These are phyloP conservation scores for Pseudognaphalium luteoalbum DNA, from an alignment of 129 eudicot species.

Conservation along the genomic window DNA sequence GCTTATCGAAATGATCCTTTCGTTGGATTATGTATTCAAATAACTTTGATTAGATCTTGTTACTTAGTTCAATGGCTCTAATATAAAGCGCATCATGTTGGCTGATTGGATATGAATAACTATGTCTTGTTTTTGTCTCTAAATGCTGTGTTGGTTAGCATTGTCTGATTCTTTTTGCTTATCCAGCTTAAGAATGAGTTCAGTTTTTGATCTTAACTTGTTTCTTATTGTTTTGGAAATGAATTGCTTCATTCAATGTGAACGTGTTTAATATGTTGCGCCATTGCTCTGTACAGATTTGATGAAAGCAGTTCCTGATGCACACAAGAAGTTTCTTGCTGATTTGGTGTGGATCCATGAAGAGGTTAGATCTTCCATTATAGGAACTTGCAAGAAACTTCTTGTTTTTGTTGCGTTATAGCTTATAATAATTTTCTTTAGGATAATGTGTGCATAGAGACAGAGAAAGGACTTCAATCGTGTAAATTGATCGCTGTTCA, in stretches of 20 bases:
- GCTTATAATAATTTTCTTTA: slow-evolving; percentile 21
- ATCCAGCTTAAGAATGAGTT: neutral
- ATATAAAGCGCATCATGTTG: neutral
- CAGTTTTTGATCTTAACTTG: neutral
- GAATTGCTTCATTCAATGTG: neutral
- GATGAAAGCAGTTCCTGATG: slow-evolving; percentile 77
- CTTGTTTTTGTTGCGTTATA: neutral
- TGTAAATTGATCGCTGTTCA: slow-evolving; percentile 89
- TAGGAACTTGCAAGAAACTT: no score
- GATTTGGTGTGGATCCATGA: slow-evolving; percentile 91
- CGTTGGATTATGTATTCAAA: neutral
- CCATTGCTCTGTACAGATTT: slow-evolving; percentile 47
- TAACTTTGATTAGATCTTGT: neutral
- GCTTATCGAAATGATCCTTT: neutral
- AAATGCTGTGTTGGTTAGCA: no score
- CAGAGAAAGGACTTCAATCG: slow-evolving; percentile 55
- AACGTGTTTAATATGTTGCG: neutral
- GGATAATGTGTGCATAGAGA: slow-evolving; percentile 78
- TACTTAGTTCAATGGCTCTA: neutral
- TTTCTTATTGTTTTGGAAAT: neutral
- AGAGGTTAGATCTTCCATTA: slow-evolving; percentile 51
- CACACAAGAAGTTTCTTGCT: slow-evolving; percentile 82
- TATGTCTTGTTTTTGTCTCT: no score
- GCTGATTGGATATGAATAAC: neutral
- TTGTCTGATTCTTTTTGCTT: no score